Conservation (phyloP, 2,329 filamentous ascomycete genomes). For the Ascochyta rabiei region DNA sequence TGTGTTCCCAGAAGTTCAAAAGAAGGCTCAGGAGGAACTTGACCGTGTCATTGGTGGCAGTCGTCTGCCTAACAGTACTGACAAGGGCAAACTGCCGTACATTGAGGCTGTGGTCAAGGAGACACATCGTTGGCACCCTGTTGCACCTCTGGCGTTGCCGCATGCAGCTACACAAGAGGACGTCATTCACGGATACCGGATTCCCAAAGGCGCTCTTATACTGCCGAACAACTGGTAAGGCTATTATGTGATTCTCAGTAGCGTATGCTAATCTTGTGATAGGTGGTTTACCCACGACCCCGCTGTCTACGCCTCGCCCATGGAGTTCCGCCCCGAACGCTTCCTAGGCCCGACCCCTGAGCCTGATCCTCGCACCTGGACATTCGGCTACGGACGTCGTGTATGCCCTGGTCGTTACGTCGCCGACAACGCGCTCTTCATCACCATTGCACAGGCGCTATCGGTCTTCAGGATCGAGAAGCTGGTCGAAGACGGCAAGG, state of each 20-base stretch:
- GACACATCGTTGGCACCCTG: constrained; percentile 53
- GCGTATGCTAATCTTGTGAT: not conserved
- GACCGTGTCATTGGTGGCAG: constrained; percentile 56
- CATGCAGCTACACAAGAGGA: constrained; percentile 45
- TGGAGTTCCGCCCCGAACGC: constrained; percentile 54
- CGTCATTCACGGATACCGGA: constrained; percentile 47
- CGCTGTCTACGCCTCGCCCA: constrained; percentile 45
- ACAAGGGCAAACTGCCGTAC: constrained; percentile 52
- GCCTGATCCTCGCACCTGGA: constrained; percentile 45
- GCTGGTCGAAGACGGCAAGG: constrained; percentile 45
- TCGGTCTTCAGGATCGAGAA: constrained; percentile 56
- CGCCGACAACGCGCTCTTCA: constrained; percentile 51
- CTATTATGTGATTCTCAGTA: too few relatives aligned
- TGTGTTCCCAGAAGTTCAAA: constrained; percentile 55
- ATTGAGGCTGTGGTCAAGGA: constrained; percentile 46
- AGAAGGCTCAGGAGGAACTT: constrained; percentile 55
- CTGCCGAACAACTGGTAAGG: constrained; percentile 50
- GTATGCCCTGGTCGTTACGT: constrained; percentile 52
- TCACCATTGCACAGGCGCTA: constrained; percentile 53
- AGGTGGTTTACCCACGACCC: constrained; percentile 54
- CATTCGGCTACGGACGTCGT: constrained; percentile 52
- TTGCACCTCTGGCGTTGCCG: constrained; percentile 41
- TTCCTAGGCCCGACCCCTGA: constrained; percentile 48
- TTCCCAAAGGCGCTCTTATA: constrained; percentile 51
- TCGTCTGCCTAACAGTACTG: constrained; percentile 56